phyloP scores from a whole-genome alignment of 2,329 filamentous ascomycete genomes.

The Teratosphaeria zuluensis region DNA sequence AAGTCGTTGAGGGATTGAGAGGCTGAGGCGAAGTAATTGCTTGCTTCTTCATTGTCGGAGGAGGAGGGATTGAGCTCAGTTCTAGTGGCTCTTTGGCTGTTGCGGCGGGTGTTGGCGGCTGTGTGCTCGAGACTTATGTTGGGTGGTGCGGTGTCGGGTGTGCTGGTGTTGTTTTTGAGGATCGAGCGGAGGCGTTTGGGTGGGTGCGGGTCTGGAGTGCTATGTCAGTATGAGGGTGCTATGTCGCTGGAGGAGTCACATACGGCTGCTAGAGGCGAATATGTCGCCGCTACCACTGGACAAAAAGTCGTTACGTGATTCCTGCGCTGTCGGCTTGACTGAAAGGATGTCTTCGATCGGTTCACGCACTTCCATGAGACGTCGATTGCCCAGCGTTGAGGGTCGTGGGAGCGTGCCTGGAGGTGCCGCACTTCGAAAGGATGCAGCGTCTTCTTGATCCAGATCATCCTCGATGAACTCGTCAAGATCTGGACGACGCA shows the following conservation, averaged over 20 bases:
- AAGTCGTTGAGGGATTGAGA: constrained; percentile 8
- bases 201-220: background rate
- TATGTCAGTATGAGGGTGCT: too few species aligned
- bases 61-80: background rate
- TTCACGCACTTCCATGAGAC: constrained; percentile 18
- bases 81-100: constrained; percentile 11
- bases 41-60: constrained; percentile 8
- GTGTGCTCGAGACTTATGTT: constrained; percentile 11
- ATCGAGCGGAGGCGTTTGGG: constrained; percentile 12
- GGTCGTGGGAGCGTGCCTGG: constrained; percentile 1
- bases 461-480: background rate
- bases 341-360: constrained; percentile 9
- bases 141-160: constrained; percentile 2
- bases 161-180: constrained; percentile 10
- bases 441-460: background rate
- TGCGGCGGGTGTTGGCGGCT: constrained; percentile 19
- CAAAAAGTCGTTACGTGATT: background rate
- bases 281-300: background rate
- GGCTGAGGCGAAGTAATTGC: constrained; percentile 17
- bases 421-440: background rate
- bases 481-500: background rate
- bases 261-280: background rate
- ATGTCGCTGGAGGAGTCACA: background rate
- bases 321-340: background rate
- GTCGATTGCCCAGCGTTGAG: background rate